Evolutionary conservation across 2,329 filamentous ascomycete genomes (phyloP).

Genomic region (Myriosclerotinia scirpicola): DNA sequence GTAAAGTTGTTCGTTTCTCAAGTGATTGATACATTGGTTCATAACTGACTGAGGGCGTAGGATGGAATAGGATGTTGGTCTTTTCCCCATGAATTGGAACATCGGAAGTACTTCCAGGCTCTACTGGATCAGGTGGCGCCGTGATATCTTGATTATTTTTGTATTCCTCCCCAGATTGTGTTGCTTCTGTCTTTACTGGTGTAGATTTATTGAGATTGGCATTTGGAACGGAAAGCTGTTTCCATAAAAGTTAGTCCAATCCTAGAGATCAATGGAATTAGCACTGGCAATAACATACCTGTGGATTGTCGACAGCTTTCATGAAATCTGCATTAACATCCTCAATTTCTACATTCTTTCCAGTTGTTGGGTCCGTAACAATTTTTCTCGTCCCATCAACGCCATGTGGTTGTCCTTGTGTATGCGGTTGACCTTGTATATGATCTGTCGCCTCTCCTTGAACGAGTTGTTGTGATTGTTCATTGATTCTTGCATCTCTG

Average conservation of each 20-base stretch:
- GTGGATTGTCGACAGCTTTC: slow-evolving; percentile 69
- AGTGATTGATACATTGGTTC: slow-evolving; percentile 81
- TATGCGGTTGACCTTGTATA: slow-evolving; percentile 44
- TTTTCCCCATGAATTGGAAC: slow-evolving; percentile 95
- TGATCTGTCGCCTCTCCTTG: slow-evolving; percentile 47
- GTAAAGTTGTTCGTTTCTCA: slow-evolving; percentile 69
- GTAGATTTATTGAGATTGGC: slow-evolving; percentile 78
- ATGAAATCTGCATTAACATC: slow-evolving; percentile 72
- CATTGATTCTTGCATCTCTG: slow-evolving; percentile 70
- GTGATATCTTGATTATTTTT: slow-evolving; percentile 84
- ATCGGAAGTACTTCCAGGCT: slow-evolving; percentile 80
- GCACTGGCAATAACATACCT: slow-evolving; percentile 47
- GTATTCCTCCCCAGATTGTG: slow-evolving; percentile 77
- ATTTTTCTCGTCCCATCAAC: slow-evolving; percentile 50
- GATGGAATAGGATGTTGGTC: slow-evolving; percentile 94
- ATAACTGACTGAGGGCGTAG: slow-evolving; percentile 85
- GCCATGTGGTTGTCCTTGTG: slow-evolving; percentile 40
- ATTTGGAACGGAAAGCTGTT: slow-evolving; percentile 79
- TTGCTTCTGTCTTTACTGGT: slow-evolving; percentile 67
- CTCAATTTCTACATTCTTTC: slow-evolving; percentile 80
- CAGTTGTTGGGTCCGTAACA: slow-evolving; percentile 87
- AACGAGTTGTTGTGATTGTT: slow-evolving; percentile 43
- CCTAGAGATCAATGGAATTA: slow-evolving; percentile 14
- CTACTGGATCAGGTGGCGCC: slow-evolving; percentile 83
- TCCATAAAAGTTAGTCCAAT: neutral